A percentile compares a stretch with the other conserved stretches of the same genome.
phyloP scores from a whole-genome alignment of 2,329 filamentous ascomycete genomes.

The Penicillium sp. region DNA sequence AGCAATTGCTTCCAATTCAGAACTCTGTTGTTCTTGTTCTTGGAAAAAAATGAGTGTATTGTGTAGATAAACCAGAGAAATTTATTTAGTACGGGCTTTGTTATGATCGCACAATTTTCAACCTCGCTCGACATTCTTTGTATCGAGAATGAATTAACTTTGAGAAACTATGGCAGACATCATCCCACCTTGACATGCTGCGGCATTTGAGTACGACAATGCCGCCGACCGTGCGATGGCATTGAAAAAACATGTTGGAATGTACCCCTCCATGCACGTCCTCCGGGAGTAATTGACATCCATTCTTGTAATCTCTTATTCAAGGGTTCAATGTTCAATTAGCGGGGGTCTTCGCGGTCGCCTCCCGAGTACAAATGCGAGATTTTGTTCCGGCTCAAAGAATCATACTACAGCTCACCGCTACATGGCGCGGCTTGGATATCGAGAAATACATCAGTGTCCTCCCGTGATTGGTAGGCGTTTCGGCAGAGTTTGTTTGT shows the following conservation, averaged over 20 bases:
- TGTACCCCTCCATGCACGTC: constrained; percentile 7
- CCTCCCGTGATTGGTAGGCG: constrained; percentile 13
- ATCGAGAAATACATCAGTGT: constrained; percentile 1
- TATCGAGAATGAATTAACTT: neutral
- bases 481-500: constrained; percentile 7
- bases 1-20: neutral
- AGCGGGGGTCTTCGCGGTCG: constrained; percentile 1
- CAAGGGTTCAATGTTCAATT: neutral
- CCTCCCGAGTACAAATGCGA: neutral
- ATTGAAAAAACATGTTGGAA: neutral
- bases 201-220: constrained; percentile 4
- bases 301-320: neutral
- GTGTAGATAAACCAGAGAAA: neutral
- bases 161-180: neutral
- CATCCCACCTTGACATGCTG: neutral
- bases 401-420: constrained; percentile 17
- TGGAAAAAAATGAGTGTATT: neutral
- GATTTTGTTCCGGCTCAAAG: neutral
- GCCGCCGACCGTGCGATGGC: neutral
- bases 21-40: neutral
- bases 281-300: constrained; percentile 1
- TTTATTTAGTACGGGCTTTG: neutral
- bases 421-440: constrained; percentile 17
- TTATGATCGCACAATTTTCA: neutral
- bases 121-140: neutral